Percentiles rank a stretch among this genome's conserved stretches.
These are phyloP conservation scores for Lecanicillium sp. DNA, from an alignment of 2,329 filamentous ascomycete genomes.

Conservation along the genomic window DNA sequence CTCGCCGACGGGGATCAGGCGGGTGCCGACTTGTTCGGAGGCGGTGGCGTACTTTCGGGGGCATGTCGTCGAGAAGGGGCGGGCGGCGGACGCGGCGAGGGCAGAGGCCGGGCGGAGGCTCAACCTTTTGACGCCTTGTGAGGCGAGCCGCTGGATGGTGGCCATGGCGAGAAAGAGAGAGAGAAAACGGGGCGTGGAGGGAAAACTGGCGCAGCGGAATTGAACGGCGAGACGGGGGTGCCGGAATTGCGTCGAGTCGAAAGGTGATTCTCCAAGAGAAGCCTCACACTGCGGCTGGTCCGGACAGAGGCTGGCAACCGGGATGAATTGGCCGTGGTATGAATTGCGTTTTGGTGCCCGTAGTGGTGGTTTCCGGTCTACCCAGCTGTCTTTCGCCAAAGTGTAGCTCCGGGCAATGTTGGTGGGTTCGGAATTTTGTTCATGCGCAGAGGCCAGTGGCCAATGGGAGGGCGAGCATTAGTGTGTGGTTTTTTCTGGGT, in stretches of 20 bases:
- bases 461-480: constrained; percentile 8
- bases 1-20: constrained; percentile 57
- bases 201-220: constrained; percentile 19
- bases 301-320: constrained; percentile 4
- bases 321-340: constrained; percentile 7
- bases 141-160: constrained; percentile 64
- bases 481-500: background rate
- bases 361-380: constrained; percentile 1
- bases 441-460: constrained; percentile 5
- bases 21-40: constrained; percentile 40
- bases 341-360: constrained; percentile 4
- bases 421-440: constrained; percentile 10
- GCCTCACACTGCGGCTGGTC: constrained; percentile 27
- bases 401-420: constrained; percentile 7
- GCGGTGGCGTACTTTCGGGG: constrained; percentile 56
- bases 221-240: constrained; percentile 17
- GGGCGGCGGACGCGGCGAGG: constrained; percentile 30
- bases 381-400: constrained; percentile 8
- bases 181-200: constrained; percentile 12
- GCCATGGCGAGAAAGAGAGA: constrained; percentile 47
- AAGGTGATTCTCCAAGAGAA: constrained; percentile 18
- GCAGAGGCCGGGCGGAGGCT: constrained; percentile 40
- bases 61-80: constrained; percentile 59
- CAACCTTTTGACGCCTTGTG: constrained; percentile 62
- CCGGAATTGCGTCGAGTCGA: background rate